Evolutionary conservation across 2,329 filamentous ascomycete species (phyloP), one percentile per base, ranked within the genome.

Genomic region (Geosmithia flava): DNA sequence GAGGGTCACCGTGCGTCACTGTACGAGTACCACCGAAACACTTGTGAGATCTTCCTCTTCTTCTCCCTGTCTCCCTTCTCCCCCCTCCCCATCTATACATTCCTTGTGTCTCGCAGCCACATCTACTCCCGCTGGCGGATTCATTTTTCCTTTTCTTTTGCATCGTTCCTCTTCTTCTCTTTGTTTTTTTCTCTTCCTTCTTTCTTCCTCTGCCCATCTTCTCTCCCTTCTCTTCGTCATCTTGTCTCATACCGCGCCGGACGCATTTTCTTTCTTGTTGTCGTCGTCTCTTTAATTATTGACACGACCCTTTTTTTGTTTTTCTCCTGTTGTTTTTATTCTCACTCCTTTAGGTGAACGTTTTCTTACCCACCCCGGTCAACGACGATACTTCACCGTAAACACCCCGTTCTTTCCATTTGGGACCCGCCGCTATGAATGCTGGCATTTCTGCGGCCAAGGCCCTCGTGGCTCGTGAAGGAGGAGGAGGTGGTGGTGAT

Each of bases 91-190:
- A 20, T 47, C 29, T 40, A 29, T 40, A 41, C 42, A 42, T 42
- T 47, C 44, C 30, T 53, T 45, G 40, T 44, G 51, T 53, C 46
- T 40, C 29, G 49, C 51, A 49, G 49, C 45, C 45, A 48, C 44
- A 19, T 42, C 49, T 42, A 39, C 48, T 47, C 42, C 27, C 44
- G 41, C 49, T 47, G 37, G 41, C 30, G 17, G 37, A 43, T 45
- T 42, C 41, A 20, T 42, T 48, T 19, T 43, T 33, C 27, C 17
- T 50, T 44, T 42, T 48, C 46, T 47, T 44, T 48, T 48, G 40
- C 19, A 39, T 45, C 42, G 20, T n/a, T 47, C 44, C 13, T 30
- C 42, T 27, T 45, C 44, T 23, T 45, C 23, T 42, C 44, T 44
- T 46, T 49, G 41, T 48, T 42, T 48, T 48, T 41, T 42, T 42